A percentile compares a stretch with the other conserved stretches of the same genome.
Evolutionary conservation across 2,329 filamentous ascomycete genomes (phyloP).

Genomic region (Calonectria multiphialidica): DNA sequence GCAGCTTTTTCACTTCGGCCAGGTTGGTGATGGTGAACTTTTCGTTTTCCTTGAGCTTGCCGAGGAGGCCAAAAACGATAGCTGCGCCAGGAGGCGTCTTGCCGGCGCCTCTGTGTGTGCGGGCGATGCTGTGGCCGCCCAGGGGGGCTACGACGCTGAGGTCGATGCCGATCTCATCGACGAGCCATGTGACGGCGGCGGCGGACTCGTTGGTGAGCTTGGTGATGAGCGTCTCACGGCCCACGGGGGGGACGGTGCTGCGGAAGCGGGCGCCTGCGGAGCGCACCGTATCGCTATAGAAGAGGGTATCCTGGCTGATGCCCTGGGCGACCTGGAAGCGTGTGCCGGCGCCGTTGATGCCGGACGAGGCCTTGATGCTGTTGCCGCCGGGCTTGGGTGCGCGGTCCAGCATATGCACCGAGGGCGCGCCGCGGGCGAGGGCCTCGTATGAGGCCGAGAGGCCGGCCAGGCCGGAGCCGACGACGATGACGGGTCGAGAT

Average conservation of each 20-base stretch:
- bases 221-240: conserved; percentile 59
- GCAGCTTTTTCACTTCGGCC: conserved; percentile 65
- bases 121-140: conserved; percentile 68
- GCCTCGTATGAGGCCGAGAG: conserved; percentile 70
- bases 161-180: conserved; percentile 68
- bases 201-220: conserved; percentile 62
- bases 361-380: conserved; percentile 75
- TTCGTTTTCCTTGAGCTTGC: conserved; percentile 60
- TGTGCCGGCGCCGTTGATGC: conserved; percentile 73
- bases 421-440: conserved; percentile 59
- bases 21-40: conserved; percentile 65
- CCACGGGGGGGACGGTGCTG: conserved; percentile 33
- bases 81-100: conserved; percentile 69
- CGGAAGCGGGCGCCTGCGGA: conserved; percentile 64
- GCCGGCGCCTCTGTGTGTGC: conserved; percentile 63
- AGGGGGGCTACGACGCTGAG: conserved; percentile 68
- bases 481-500: conserved; percentile 62
- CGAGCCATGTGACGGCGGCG: conserved; percentile 67
- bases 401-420: conserved; percentile 71
- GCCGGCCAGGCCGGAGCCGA: conserved; percentile 75
- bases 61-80: conserved; percentile 67
- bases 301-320: conserved; percentile 54
- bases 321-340: conserved; percentile 61
- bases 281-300: conserved; percentile 67
- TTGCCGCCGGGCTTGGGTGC: conserved; percentile 72